phyloP scores from a whole-genome alignment of 208 protist species.

The Naegleria fowleri region DNA sequence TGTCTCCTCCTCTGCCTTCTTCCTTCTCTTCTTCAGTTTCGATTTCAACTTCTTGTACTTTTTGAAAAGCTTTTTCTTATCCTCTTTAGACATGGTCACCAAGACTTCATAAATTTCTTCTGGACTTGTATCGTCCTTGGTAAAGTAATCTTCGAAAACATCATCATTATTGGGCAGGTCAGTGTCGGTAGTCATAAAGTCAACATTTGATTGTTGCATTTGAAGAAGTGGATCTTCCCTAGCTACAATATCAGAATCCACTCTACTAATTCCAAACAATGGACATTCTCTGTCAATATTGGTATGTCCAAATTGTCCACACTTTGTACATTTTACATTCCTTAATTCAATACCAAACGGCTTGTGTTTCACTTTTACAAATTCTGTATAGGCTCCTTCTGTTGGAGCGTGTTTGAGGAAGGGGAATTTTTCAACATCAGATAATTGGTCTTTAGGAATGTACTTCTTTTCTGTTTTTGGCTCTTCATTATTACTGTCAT shows the following conservation, averaged over 20 bases:
- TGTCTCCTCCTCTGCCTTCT: not conserved
- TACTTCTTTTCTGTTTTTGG: not conserved
- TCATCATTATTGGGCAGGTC: not conserved
- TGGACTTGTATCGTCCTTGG: not conserved
- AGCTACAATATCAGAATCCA: not conserved
- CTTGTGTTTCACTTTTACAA: constrained; percentile 28
- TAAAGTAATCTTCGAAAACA: not conserved
- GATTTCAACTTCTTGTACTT: not conserved
- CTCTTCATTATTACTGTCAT: not conserved
- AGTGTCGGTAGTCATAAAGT: not conserved
- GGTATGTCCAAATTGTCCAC: constrained; percentile 30
- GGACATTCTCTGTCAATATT: constrained; percentile 33
- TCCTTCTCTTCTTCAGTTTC: not conserved
- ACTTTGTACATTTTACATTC: constrained; percentile 34
- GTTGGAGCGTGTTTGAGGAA: constrained; percentile 29
- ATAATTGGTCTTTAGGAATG: not conserved
- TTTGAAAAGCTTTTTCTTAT: not conserved
- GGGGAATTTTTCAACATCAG: constrained; percentile 24
- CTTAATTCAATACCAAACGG: constrained; percentile 35
- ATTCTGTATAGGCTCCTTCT: not conserved
- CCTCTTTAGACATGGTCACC: not conserved
- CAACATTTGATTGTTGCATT: not conserved
- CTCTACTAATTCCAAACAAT: not conserved
- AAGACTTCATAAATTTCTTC: not conserved
- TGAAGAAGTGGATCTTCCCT: constrained; percentile 20